Base-by-base conservation (phyloP, 2,329 filamentous ascomycete genomes). In the Colletotrichum sp. region DNA sequence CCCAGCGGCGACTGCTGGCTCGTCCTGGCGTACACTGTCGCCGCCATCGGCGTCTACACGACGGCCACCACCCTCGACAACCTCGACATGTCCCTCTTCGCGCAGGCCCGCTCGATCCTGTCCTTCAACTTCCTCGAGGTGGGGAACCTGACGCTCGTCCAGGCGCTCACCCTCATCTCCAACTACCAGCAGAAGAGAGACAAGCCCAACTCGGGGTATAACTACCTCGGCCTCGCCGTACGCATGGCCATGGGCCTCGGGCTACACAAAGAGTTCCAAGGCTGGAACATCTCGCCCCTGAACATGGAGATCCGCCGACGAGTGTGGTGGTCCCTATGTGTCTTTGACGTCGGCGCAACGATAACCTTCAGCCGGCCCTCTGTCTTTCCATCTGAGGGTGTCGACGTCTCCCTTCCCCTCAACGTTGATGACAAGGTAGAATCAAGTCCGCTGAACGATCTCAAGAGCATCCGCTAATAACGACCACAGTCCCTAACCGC, bases 151-250 rank as follows among this genome's bases (percentile, higher is more conserved):
- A 82, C 81, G 2, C 78, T 83, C 8, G 82, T 84, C 18, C 81
- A 84, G 67, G 81, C 82, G 3, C 78, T 84, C 15, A 79, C 80
- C 3, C 79, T 84, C 6, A 79, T 81, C 28, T 79, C 80, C 24
- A 84, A 84, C 43, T 82, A 82, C 73, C 78, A 80, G 61, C 87
- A 89, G 77, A 90, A 89, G 78, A 82, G 86, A 34, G 86, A 90
- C 78, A 85, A 87, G 48, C 88, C 88, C 5, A 90, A 90, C 75
- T 88, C 87, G 0, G 87, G 87, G 1, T 89, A 88, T 77, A 89
- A 89, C 77, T 87, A 86, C 60, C 83, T 88, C 39, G 87, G 87
- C 2, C 82, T 89, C 16, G 88, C 87, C 7, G 83, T 87, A 34
- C 82, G 87, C n/a, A 86, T 89, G 83, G 88, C 87, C 15, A 85